These are phyloP conservation scores for Tuber microsphaerosporum DNA, from an alignment of 495 filamentous ascomycete genomes.

Conservation along the genomic window DNA sequence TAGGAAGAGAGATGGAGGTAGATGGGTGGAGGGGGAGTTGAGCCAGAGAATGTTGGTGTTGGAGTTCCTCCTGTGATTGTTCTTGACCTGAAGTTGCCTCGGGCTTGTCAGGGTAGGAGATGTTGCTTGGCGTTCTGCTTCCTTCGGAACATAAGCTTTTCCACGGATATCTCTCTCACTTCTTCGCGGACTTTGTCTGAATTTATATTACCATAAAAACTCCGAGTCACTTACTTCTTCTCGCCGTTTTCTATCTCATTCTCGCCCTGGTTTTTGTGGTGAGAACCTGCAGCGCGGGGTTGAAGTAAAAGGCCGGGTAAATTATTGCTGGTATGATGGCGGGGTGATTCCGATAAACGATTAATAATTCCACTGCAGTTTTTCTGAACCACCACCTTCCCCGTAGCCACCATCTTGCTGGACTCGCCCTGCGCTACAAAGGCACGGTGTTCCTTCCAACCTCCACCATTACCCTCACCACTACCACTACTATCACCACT, in stretches of 20 bases:
- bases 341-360: neutral
- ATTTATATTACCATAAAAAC: neutral
- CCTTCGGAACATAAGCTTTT: conserved; percentile 8
- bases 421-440: neutral
- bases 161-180: neutral
- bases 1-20: conserved; percentile 3
- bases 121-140: conserved; percentile 3
- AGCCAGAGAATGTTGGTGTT: conserved; percentile 33
- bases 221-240: neutral
- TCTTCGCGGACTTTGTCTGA: neutral
- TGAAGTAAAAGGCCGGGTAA: neutral
- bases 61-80: conserved; percentile 35
- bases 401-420: conserved; percentile 6
- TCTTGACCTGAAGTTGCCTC: conserved; percentile 19
- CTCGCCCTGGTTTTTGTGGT: neutral
- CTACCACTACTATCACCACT: conserved; percentile 4
- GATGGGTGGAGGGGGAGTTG: conserved; percentile 15
- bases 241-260: neutral
- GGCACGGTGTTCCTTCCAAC: neutral
- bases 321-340: neutral
- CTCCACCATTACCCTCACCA: neutral
- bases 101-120: conserved; percentile 13
- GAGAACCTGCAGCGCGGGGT: neutral
- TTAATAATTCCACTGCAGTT: neutral
- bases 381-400: conserved; percentile 19